Base-by-base conservation (phyloP, 2,329 filamentous ascomycete species). In the Polychaeton citri region DNA sequence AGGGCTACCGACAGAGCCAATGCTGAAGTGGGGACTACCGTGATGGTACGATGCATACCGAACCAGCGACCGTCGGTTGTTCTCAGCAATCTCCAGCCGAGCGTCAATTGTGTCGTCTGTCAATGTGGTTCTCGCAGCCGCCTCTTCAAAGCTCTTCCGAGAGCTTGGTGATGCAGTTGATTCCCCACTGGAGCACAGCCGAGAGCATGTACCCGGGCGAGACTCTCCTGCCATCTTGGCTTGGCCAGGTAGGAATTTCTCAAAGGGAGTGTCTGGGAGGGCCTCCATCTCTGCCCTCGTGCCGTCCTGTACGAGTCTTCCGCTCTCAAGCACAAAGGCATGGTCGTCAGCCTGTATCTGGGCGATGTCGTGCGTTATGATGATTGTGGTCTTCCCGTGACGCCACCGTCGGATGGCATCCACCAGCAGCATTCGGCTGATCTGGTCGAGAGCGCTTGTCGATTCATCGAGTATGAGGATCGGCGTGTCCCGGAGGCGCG, bases 351-450 rank as follows among this genome's bases (percentile, higher is more conserved):
- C 61, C 4, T 62, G 55, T 7, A 96, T 88, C 45, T 88, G 81
- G 0, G 74, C 71, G 20, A 90, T 71, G 44, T 96, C 85, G 50
- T 96, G 88, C 0, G 90, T 95, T 48, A 96, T 88, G 45, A 96
- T 75, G 35, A 96, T 82, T 0, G 88, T 96, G 0, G 87, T 95
- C 54, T 83, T 90, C 0, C 72, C 79, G 21, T 61, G 64, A 16
- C 90, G 71, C 88, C 86, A 95, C 15, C 69, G 52, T 6, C 84
- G 70, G 35, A 95, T 79, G 0, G 77, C 74, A 30, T 81, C 72
- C 67, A 93, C 79, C 24, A 94, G 71, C 9, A 76, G 57, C 0
- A 61, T 61, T 41, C 79, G 72, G 38, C 72, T 87, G 7, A 71
- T 65, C n/a, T 77, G 73, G 48, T 96, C 88, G 7, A 96, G 63